Percentiles rank a stretch among this genome's conserved stretches.
phyloP scores from a whole-genome alignment of 2,329 filamentous ascomycete genomes.

The Pseudopithomyces chartarum region DNA sequence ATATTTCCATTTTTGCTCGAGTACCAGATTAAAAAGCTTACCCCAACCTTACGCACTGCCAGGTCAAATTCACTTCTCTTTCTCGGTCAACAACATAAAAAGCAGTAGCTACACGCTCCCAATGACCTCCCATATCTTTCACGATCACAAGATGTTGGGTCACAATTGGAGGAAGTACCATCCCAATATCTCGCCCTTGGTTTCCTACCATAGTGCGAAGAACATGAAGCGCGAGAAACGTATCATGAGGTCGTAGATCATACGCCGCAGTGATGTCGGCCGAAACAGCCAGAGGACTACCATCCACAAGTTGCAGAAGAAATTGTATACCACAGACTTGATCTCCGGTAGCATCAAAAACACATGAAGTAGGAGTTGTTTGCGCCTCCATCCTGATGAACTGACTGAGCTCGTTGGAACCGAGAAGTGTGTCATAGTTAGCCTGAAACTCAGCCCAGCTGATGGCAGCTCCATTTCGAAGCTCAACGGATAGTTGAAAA shows the following conservation, averaged over 20 bases:
- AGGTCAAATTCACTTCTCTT: not conserved
- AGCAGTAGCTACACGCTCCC: conserved; percentile 15
- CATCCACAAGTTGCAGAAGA: not conserved
- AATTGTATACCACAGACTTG: not conserved
- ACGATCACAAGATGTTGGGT: conserved; percentile 11
- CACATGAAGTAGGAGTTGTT: not conserved
- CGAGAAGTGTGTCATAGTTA: conserved; percentile 4
- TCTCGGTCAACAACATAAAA: conserved; percentile 4
- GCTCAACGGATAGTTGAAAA: conserved; percentile 3
- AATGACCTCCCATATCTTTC: conserved; percentile 6
- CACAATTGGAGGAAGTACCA: not conserved
- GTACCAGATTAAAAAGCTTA: not conserved
- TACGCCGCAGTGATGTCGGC: not conserved
- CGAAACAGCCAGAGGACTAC: not conserved
- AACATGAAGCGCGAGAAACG: conserved; percentile 5
- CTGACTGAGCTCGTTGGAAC: not conserved
- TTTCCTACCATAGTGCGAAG: not conserved
- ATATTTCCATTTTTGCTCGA: no score
- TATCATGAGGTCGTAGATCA: not conserved
- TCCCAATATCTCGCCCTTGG: not conserved
- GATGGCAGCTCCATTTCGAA: not conserved
- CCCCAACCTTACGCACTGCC: conserved; percentile 7
- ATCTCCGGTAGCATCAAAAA: not conserved
- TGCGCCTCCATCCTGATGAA: conserved; percentile 6
- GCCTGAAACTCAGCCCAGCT: conserved; percentile 11